phyloP scores from a whole-genome alignment of 2,329 filamentous ascomycete genomes.

The Plenodomus tracheiphilus region DNA sequence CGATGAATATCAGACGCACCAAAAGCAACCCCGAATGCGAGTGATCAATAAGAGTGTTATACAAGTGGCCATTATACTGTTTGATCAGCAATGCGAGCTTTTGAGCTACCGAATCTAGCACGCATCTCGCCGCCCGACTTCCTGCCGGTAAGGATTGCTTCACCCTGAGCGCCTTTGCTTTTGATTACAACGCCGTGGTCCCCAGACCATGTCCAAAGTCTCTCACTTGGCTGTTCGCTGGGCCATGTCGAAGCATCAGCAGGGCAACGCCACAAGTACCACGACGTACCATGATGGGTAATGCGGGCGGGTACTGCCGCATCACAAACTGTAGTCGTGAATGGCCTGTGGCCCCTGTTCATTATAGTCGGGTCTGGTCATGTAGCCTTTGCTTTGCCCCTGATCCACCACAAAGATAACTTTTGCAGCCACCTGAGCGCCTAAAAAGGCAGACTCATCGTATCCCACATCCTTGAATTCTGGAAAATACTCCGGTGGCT shows the following conservation, averaged over 20 bases:
- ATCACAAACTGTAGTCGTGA: constrained; percentile 55
- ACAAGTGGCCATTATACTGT: background rate
- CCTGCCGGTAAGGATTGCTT: background rate
- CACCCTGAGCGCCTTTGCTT: background rate
- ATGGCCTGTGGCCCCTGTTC: constrained; percentile 67
- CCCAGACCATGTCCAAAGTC: constrained; percentile 1
- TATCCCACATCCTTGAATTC: constrained; percentile 80
- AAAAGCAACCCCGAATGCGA: constrained; percentile 9
- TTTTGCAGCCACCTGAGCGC: constrained; percentile 82
- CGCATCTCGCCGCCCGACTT: constrained; percentile 18
- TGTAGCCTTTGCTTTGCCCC: constrained; percentile 68
- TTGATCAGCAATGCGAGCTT: background rate
- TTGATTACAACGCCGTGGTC: constrained; percentile 21
- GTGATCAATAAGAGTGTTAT: background rate
- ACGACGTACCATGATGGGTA: background rate
- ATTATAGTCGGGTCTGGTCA: constrained; percentile 70
- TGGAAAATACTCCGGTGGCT: constrained; percentile 80
- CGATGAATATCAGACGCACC: constrained; percentile 9
- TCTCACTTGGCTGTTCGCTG: constrained; percentile 21
- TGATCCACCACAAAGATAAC: constrained; percentile 72
- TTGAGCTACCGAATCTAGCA: background rate
- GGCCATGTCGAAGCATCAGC: background rate
- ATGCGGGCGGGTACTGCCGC: background rate
- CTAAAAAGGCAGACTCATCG: constrained; percentile 85
- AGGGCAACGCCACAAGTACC: background rate